phyloP scores from a whole-genome alignment of 2,329 filamentous ascomycete species.

The Paraphoma sp. region DNA sequence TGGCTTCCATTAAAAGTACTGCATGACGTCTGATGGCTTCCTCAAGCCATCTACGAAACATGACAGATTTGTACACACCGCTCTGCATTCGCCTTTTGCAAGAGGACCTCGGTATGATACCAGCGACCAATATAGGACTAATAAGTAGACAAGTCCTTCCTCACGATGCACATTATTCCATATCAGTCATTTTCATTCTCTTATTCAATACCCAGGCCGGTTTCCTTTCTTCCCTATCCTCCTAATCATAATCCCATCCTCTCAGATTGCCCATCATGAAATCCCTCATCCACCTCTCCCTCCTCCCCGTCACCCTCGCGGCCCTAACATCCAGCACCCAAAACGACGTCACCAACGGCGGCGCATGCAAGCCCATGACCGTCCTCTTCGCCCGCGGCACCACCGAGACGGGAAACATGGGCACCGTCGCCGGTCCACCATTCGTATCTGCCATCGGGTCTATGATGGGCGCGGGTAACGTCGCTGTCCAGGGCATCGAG shows the following conservation, averaged over 20 bases:
- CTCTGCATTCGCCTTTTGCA: background rate
- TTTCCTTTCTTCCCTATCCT: background rate
- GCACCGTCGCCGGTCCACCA: slow-evolving; percentile 57
- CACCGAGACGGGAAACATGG: slow-evolving; percentile 61
- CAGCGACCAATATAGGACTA: background rate
- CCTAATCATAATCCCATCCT: background rate
- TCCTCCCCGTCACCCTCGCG: slow-evolving; percentile 14
- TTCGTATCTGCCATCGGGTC: slow-evolving; percentile 56
- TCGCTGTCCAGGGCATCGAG: slow-evolving; percentile 62
- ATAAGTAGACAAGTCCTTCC: background rate
- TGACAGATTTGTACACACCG: slow-evolving; percentile 2
- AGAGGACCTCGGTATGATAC: background rate
- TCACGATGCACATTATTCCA: background rate
- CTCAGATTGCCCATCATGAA: slow-evolving; percentile 17
- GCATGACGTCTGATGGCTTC: slow-evolving; percentile 23
- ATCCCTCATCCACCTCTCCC: slow-evolving; percentile 17
- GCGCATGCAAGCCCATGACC: slow-evolving; percentile 56
- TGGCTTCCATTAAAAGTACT: slow-evolving; percentile 7
- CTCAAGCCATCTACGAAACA: slow-evolving; percentile 17
- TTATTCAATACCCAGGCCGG: slow-evolving; percentile 1
- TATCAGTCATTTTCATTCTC: background rate
- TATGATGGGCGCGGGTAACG: slow-evolving; percentile 49
- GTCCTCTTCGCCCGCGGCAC: slow-evolving; percentile 66
- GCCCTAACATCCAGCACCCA: slow-evolving; percentile 30
- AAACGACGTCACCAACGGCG: slow-evolving; percentile 35